phyloP scores from a whole-genome alignment of 768 basidiomycete species.

The Asterophora lycoperdoides region DNA sequence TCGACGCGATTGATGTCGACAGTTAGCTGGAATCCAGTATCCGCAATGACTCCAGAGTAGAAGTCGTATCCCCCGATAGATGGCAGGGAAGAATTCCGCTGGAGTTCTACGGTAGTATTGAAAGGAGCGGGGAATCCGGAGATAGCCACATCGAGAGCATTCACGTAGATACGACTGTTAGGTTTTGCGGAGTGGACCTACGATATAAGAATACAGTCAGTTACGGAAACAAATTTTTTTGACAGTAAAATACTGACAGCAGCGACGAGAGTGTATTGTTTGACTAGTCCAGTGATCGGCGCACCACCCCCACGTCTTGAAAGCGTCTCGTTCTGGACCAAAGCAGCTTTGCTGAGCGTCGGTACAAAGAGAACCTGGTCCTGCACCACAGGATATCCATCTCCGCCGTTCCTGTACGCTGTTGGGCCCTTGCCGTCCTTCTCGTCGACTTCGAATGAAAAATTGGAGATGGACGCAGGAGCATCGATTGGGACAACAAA shows the following conservation, averaged over 20 bases:
- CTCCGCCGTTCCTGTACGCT: constrained; percentile 39
- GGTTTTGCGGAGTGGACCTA: constrained; percentile 26
- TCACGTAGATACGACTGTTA: constrained; percentile 26
- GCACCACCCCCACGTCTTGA: constrained; percentile 22
- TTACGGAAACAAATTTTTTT: no score
- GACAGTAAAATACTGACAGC: constrained; percentile 19
- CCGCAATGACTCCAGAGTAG: constrained; percentile 24
- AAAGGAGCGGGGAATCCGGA: constrained; percentile 20
- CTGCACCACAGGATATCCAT: constrained; percentile 37
- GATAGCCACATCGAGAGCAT: constrained; percentile 23
- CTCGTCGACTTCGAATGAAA: constrained; percentile 48
- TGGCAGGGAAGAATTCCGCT: constrained; percentile 19
- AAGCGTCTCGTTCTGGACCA: constrained; percentile 13
- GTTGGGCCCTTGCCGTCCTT: constrained; percentile 35
- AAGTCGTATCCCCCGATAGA: constrained; percentile 27
- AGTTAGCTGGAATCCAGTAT: constrained; percentile 26
- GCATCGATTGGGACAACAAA: constrained; percentile 40
- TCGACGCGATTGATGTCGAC: constrained; percentile 25
- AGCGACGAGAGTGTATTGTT: constrained; percentile 22
- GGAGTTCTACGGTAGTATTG: constrained; percentile 25
- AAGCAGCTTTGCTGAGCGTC: constrained; percentile 29
- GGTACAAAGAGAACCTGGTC: constrained; percentile 42
- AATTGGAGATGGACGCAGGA: constrained; percentile 39
- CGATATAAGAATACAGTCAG: background rate
- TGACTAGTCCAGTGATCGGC: constrained; percentile 20